Evolutionary conservation across 345 rosid species (phyloP), one percentile per base, ranked within the genome.

Genomic region (Aegle marmelos): DNA sequence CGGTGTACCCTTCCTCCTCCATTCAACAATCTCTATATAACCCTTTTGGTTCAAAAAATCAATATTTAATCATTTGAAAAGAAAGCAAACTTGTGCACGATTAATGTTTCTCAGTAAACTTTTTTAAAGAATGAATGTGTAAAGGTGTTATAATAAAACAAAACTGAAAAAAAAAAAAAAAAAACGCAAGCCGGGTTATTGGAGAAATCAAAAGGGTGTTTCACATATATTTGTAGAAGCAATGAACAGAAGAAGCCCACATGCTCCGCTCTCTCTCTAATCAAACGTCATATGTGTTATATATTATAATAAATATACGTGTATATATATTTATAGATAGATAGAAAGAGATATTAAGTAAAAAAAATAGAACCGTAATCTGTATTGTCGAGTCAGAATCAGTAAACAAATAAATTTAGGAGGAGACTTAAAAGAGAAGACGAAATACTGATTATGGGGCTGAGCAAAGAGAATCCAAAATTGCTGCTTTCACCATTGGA

Each of bases 1-100:
- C 60, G 24, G 70, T 72, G 30, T 74, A 64, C 56, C 75, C 85
- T 62, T 83, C 92, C 56, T 89, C 97, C 99, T 90, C 97, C 99
- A 93, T 93, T 82, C 28, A 74, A 74, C 80, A 75, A 54, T 67
- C 67, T 77, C 73, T 79, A 37, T 57, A 39, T 48, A 19, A 17
- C 1, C 37, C 45, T 34, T 19, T 69, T 58, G 62, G 30, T 75
- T 74, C 64, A 19, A 48, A 34, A 72, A 64, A 75, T 75, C 75
- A 81, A 78, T 53, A 59, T 63, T 53, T 82, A 79, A 79, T 78
- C 79, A 73, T 79, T 68, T 72, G 68, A 54, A 50, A 76, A 6
- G 70, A 76, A 73, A 77, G 68, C 77, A 76, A 76, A 54, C 69
- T 78, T 74, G 68, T 56, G 75, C 60, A 81, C 79, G 82, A 77